Evolutionary conservation across 2,329 filamentous ascomycete genomes (phyloP).

Genomic region (Pseudopyricularia cyperi): DNA sequence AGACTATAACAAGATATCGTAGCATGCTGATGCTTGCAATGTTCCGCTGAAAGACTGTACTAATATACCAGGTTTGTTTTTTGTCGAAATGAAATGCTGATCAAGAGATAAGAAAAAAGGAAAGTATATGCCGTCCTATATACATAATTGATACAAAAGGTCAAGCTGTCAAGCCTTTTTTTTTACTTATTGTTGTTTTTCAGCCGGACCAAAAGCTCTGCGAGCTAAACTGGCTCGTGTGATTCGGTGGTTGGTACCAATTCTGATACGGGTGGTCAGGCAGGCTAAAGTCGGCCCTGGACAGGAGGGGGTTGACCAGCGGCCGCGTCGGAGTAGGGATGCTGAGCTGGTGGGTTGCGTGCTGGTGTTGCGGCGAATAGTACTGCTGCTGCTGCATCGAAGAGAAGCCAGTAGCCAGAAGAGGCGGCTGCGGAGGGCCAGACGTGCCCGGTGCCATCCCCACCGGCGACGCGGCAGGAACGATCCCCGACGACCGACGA

Average conservation of each 20-base stretch:
- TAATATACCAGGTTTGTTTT: not conserved
- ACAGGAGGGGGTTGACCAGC: slow-evolving; percentile 55
- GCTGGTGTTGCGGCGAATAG: slow-evolving; percentile 1
- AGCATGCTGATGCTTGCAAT: not conserved
- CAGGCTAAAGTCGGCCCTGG: slow-evolving; percentile 58
- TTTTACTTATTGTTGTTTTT: too few species aligned
- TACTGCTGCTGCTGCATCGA: slow-evolving; percentile 3
- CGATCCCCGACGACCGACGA: not conserved
- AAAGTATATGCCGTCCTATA: not conserved
- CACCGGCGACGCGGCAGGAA: not conserved
- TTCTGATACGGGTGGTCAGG: slow-evolving; percentile 73
- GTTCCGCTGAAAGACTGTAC: not conserved
- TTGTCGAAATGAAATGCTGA: not conserved
- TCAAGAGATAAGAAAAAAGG: not conserved
- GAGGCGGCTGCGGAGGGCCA: not conserved
- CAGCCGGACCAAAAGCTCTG: slow-evolving; percentile 3
- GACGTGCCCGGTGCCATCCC: not conserved
- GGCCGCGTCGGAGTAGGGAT: slow-evolving; percentile 40
- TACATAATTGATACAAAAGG: not conserved
- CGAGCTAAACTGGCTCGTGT: slow-evolving; percentile 5
- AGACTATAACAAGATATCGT: not conserved
- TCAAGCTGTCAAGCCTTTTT: too few species aligned
- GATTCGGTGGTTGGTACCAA: slow-evolving; percentile 62
- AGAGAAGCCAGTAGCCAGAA: slow-evolving; percentile 3
- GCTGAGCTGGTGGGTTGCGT: slow-evolving; percentile 23